Conservation (phyloP, 805 yeast genomes). For the Saturnispora kantuleensis region DNA sequence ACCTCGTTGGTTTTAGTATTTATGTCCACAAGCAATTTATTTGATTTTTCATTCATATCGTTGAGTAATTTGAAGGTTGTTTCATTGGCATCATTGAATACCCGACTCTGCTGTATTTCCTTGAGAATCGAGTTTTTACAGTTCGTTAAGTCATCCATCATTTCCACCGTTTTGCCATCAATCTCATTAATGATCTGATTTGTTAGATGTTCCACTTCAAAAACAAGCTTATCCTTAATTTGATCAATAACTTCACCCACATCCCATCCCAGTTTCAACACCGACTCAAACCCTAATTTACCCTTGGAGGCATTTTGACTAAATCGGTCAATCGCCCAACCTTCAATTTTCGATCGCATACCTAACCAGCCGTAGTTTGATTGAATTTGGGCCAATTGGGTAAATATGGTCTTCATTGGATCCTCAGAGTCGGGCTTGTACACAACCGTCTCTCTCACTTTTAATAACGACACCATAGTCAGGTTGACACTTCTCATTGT, state of each 20-base stretch:
- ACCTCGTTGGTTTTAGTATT: slow-evolving; percentile 6
- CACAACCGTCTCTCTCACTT: slow-evolving; percentile 79
- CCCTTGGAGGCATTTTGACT: slow-evolving; percentile 82
- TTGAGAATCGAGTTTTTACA: slow-evolving; percentile 12
- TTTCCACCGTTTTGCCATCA: slow-evolving; percentile 18
- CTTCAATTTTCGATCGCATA: slow-evolving; percentile 76
- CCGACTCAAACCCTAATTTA: slow-evolving; percentile 74
- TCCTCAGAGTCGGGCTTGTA: slow-evolving; percentile 59
- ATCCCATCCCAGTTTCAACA: slow-evolving; percentile 34
- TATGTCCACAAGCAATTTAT: slow-evolving; percentile 3
- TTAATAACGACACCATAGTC: slow-evolving; percentile 65
- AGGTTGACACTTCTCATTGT: slow-evolving; percentile 79
- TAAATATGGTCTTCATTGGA: slow-evolving; percentile 51
- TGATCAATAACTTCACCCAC: slow-evolving; percentile 17
- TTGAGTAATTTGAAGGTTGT: slow-evolving; percentile 18
- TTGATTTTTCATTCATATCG: slow-evolving; percentile 18
- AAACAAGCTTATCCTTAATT: slow-evolving; percentile 14
- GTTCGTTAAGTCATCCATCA: slow-evolving; percentile 13
- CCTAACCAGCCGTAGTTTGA: slow-evolving; percentile 67
- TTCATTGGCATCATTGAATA: slow-evolving; percentile 16
- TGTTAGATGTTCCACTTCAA: slow-evolving; percentile 17
- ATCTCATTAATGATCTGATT: slow-evolving; percentile 21
- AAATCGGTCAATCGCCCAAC: slow-evolving; percentile 85
- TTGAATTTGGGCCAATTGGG: slow-evolving; percentile 80
- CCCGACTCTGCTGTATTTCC: slow-evolving; percentile 15